Conservation (phyloP, 1,284 basidiomycete species). For the Cutaneotrichosporon sp. region DNA sequence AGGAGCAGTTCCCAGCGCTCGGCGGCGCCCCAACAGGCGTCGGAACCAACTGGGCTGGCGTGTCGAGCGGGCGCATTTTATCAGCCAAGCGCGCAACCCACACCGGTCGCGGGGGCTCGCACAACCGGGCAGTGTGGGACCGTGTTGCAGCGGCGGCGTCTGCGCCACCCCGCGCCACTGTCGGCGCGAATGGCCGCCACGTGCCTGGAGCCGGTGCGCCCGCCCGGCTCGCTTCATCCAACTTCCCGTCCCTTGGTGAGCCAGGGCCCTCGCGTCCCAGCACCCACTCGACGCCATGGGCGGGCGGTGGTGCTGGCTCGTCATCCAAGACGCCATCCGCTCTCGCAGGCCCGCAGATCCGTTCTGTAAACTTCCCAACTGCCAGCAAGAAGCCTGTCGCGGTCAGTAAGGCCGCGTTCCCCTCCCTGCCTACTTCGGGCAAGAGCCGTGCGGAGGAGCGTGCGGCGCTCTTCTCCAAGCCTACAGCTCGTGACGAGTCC, state of each 20-base stretch:
- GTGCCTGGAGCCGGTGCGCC: conserved; percentile 35
- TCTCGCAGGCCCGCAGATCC: conserved; percentile 28
- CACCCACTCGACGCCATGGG: conserved; percentile 41
- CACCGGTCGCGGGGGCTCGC: conserved; percentile 52
- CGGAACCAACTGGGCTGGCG: conserved; percentile 65
- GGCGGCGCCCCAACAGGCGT: conserved; percentile 52
- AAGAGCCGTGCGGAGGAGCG: conserved; percentile 43
- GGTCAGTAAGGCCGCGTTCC: conserved; percentile 59
- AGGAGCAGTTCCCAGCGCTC: conserved; percentile 75
- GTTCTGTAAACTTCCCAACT: conserved; percentile 39
- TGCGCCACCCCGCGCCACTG: conserved; percentile 52
- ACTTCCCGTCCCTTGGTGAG: conserved; percentile 39
- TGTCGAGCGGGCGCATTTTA: conserved; percentile 71
- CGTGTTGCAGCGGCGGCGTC: conserved; percentile 79
- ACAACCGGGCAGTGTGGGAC: conserved; percentile 70
- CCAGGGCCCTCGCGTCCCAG: conserved; percentile 12
- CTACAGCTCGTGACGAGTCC: conserved; percentile 60
- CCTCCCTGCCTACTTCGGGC: conserved; percentile 59
- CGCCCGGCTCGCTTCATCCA: conserved; percentile 6
- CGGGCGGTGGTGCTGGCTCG: conserved; percentile 39
- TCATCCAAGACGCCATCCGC: conserved; percentile 29
- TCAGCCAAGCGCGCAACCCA: conserved; percentile 73
- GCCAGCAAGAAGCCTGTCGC: conserved; percentile 15
- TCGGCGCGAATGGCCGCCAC: conserved; percentile 35
- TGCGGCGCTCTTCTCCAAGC: conserved; percentile 51